These are phyloP conservation scores for Fallopia convolvulus DNA, from an alignment of 148 eudicot species.

Conservation along the genomic window DNA sequence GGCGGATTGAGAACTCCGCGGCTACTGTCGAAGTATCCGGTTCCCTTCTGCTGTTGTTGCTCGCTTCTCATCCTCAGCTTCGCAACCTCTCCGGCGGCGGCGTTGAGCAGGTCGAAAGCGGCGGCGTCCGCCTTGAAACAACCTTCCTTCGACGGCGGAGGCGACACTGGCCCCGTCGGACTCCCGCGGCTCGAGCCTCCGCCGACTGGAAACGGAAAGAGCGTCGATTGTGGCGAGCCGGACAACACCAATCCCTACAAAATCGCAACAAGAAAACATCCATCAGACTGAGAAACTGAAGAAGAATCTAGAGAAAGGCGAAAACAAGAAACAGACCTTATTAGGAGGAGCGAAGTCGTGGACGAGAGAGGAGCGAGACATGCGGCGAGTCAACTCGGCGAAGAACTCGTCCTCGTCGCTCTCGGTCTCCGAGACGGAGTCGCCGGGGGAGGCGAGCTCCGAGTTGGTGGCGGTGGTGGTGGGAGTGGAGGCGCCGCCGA, in stretches of 20 bases:
- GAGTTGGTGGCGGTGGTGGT: conserved; percentile 4
- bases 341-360: background rate
- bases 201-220: background rate
- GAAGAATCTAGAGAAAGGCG: background rate
- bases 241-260: conserved; percentile 10
- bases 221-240: conserved; percentile 13
- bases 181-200: conserved; percentile 14
- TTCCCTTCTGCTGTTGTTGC: background rate
- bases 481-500: background rate
- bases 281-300: background rate
- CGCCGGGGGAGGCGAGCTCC: conserved; percentile 16
- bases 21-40: conserved; percentile 15
- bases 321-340: background rate
- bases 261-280: background rate
- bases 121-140: background rate
- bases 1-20: conserved; percentile 3
- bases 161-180: conserved; percentile 11
- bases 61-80: conserved; percentile 15
- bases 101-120: conserved; percentile 13
- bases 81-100: conserved; percentile 20
- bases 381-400: conserved; percentile 26
- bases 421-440: conserved; percentile 26
- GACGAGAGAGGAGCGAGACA: conserved; percentile 21
- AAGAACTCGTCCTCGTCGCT: conserved; percentile 28
- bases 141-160: background rate